Evolutionary conservation across 2,329 filamentous ascomycete genomes (phyloP), one percentile per base, ranked within the genome.

Genomic region (Colletotrichum chlorophyti): DNA sequence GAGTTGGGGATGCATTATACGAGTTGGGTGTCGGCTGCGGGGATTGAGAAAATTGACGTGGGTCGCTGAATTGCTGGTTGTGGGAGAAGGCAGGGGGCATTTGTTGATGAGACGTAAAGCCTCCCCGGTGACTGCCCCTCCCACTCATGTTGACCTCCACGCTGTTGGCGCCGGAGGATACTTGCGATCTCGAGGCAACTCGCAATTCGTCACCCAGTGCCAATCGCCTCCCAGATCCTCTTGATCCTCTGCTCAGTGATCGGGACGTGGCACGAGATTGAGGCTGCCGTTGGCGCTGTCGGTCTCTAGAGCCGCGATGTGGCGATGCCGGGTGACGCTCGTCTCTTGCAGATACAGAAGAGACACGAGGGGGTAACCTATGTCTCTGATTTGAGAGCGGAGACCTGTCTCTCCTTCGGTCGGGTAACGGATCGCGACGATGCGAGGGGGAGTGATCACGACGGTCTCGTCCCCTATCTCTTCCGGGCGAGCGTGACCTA

Each of bases 1-100:
- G 82, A 59, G 81, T 81, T n/a, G 87, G 85, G 15, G 87, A 88
- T 41, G 40, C 58, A 24, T 80, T 81, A 64, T 82, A 79, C 47
- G 79, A 81, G 48, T 74, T 80, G 17, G 84, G 80, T 19, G 79
- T 78, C 63, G 77, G 83, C 51, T 83, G 81, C 34, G 87, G 83
- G n/a, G 86, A 86, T 42, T 83, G 80, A 21, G 80, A 79, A 65
- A 83, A 84, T 53, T 80, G 78, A 34, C 77, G 72, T 19, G 70
- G 52, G 35, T 64, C 62, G 24, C 69, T 71, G 54, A 69, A 73
- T 58, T 72, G 69, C 38, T 70, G 68, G 52, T 71, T 71, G 12
- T 71, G 43, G n/a, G 69, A 65, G 50, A 71, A 71, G 24, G 69
- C 70, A 55, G 69, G 67, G 53, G 70, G 72, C 70, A 71, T 71